Conservation (phyloP, 148 eudicot species). For the Rhododendron ovatum region DNA sequence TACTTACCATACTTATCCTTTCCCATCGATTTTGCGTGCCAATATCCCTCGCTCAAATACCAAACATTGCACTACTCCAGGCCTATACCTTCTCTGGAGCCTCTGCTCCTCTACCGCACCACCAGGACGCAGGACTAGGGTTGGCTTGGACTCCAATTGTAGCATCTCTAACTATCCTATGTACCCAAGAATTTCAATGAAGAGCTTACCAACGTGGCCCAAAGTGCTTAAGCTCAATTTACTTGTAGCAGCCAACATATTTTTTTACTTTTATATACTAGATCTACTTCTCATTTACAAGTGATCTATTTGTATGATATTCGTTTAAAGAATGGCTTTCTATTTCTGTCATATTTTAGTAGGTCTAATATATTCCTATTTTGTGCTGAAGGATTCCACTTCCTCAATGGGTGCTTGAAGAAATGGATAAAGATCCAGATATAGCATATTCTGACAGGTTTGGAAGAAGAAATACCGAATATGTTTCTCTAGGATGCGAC, state of each 20-base stretch:
- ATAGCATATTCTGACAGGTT: conserved; percentile 39
- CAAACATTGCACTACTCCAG: background rate
- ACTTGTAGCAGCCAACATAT: background rate
- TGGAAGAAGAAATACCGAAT: conserved; percentile 47
- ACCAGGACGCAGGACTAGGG: background rate
- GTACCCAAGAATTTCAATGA: background rate
- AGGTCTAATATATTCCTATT: conserved; percentile 9
- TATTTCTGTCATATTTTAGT: background rate
- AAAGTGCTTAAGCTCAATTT: background rate
- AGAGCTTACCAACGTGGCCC: background rate
- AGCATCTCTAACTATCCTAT: background rate
- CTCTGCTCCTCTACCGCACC: background rate
- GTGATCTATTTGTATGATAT: background rate
- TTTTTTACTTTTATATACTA: too few relatives aligned
- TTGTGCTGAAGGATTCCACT: conserved; percentile 44
- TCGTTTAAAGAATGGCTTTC: background rate
- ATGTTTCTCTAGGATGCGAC: conserved; percentile 49
- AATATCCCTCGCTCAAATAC: background rate
- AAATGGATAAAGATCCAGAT: conserved; percentile 43
- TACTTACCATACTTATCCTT: background rate
- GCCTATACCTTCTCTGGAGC: background rate
- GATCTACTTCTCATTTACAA: too few relatives aligned
- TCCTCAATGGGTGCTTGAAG: conserved; percentile 54
- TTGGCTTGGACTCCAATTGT: background rate
- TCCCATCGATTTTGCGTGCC: background rate